Base-by-base conservation (phyloP, 202 grass and related monocot genomes). In the Brachypodium distachyon region DNA sequence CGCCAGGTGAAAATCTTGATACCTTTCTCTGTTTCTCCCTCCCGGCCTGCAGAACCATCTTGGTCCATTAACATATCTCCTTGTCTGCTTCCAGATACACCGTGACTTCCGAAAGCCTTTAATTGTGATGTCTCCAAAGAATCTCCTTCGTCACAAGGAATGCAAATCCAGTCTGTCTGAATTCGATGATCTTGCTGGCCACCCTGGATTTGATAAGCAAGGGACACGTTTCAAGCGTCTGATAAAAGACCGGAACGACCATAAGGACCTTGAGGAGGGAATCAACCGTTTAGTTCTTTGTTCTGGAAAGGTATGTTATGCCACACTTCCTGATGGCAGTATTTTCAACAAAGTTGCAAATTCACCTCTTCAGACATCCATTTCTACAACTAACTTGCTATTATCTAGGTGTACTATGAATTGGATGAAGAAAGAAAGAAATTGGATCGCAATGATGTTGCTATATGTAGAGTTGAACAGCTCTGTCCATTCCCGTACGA, bases 181-280 rank as follows among this genome's bases (percentile, higher is more conserved):
- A 67, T 97, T 97, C 64, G 90, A 97, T 83, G 94, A 97, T 83
- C 78, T 89, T 69, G 84, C 87, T 74, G 94, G 94, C 14, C 94
- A 97, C 63, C 88, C 56, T 48, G 94, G 94, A 56, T 93, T 97
- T 54, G 90, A 91, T 77, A 68, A 29, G 14, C 64, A 68, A 68
- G 64, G 64, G n/a, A 68, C 64, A 47, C 41, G 64, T 68, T 68
- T 68, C 64, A 68, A 68, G 64, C 41, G 64, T 7, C 41, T 68
- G 64, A 68, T 68, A 46, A 68, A 68, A 72, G 94, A 97, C 65
- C 79, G 78, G 12, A 97, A 93, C 21, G 57, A 84, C 64, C 94
- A 97, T 60, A 91, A 77, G 25, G 75, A 87, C 67, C 62, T 97
- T 1, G 94, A 97, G 72, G 83, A 87, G 73, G 61, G 86, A 48